Base-by-base conservation (phyloP, 1,139 yeast species). In the Oligophagozyma castellii region DNA sequence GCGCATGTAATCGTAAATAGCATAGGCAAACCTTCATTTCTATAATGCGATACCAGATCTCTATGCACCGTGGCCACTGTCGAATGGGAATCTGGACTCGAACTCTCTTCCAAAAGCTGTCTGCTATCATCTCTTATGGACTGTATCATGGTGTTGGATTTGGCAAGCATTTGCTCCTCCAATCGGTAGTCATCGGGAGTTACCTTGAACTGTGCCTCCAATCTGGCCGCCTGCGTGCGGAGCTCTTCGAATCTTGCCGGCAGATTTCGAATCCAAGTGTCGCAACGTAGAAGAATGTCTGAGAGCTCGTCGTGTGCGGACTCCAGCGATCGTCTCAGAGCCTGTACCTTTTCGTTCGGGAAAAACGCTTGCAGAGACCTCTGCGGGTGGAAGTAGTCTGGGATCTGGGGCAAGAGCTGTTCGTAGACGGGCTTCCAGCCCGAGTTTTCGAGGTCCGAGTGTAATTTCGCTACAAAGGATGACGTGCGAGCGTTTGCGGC, bases 401-500 rank as follows among this genome's bases (percentile, higher is more conserved):
- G n/a, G n/a, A n/a, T n/a, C n/a, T n/a, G n/a, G n/a, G n/a, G n/a
- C 15, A 50, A 33, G 11, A 41, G 30, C 10, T 35, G 28, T 1
- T 52, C 42, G 36, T 55, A 73, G 32, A 66, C 58, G 0, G 43
- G 46, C 12, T 38, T 39, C 89, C 89, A 77, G 6, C 52, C 43
- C 15, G 55, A 48, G 19, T 62, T n/a, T 7, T 18, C 20, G 10
- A 7, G 7, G 20, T 18, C 20, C 10, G 20, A 18, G 10, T 18
- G 20, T 18, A 18, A 18, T 7, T 18, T 7, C 20, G 7, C 10
- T 32, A 63, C 62, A 44, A 70, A 72, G 22, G 58, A 59, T 39
- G 66, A 70, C 33, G 70, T 74, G 23, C 69, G 56, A 30, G 67
- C 68, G 37, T 18, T 18, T 52, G 44, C 21, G 26, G 62, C 58